phyloP scores from a whole-genome alignment of 192 early-diverging fungal species.

The Gaertneriomyces semiglobifer region DNA sequence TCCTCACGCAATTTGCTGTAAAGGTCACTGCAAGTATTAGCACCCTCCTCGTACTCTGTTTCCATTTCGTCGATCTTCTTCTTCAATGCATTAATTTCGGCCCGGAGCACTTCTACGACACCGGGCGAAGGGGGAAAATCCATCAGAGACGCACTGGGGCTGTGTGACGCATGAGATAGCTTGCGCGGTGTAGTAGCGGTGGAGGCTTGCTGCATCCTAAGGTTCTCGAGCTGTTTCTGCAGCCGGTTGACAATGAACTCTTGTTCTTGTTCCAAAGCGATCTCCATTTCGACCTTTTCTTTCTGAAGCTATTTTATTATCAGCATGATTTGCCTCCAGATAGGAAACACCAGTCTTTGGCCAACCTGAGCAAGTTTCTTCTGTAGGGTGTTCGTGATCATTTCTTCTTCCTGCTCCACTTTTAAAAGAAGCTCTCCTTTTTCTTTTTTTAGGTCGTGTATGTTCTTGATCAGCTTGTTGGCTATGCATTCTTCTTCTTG shows the following conservation, averaged over 20 bases:
- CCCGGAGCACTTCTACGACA: slow-evolving; percentile 38
- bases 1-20: slow-evolving; percentile 37
- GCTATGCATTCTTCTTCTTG: slow-evolving; percentile 67
- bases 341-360: neutral
- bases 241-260: slow-evolving; percentile 88
- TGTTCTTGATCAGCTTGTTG: slow-evolving; percentile 70
- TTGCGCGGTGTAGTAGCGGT: slow-evolving; percentile 23
- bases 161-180: slow-evolving; percentile 29
- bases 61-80: slow-evolving; percentile 27
- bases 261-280: slow-evolving; percentile 86
- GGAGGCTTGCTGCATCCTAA: slow-evolving; percentile 28
- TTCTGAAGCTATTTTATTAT: slow-evolving; percentile 62
- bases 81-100: slow-evolving; percentile 41
- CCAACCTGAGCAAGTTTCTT: slow-evolving; percentile 56
- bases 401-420: slow-evolving; percentile 80
- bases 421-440: slow-evolving; percentile 71
- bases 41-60: slow-evolving; percentile 29
- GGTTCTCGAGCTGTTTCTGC: slow-evolving; percentile 73
- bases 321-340: neutral
- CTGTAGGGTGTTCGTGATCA: slow-evolving; percentile 73
- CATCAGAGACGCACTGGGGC: slow-evolving; percentile 27
- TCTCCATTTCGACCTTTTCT: slow-evolving; percentile 89
- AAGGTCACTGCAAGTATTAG: slow-evolving; percentile 13
- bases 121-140: slow-evolving; percentile 29
- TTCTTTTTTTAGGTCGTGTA: slow-evolving; percentile 72